Evolutionary conservation across 805 yeast species (phyloP), one percentile per base, ranked within the genome.

Genomic region (Starmerella gropengiesseri): DNA sequence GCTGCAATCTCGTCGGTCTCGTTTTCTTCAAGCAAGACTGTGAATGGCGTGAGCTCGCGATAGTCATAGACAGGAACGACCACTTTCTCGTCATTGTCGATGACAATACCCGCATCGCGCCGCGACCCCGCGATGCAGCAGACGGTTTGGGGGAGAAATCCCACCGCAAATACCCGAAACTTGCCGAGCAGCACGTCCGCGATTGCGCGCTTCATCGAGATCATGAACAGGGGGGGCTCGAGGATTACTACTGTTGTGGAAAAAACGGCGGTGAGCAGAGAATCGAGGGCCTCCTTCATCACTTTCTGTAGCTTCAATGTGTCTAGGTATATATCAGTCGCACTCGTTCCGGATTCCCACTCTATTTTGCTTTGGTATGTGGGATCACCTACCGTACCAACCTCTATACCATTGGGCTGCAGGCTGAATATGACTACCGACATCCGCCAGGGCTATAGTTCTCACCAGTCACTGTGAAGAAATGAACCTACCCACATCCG

Each of bases 31-130:
- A 29, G 13, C 5, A 21, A 25, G 16, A 20, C 3, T 12, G 42
- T 45, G 22, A 37, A 29, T 12, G 55, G 45, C 17, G 57, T 47
- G 18, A 55, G 42, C 26, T 55, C 58, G 7, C 53, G 39, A 26
- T 19, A 42, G 31, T 55, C 56, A 31, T 41, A 54, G 4, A 52
- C 55, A 0, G 58, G 58, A 5, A 54, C 49, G 11, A 43, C 48
- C 14, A 43, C 27, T 16, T 44, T 21, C 21, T 43, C 47, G 2
- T 7, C 32, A 9, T 8, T 7, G 40, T 31, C 46, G 2, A 38
- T 20, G 5, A 49, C 41, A 1, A 46, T 19, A 1, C 50, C 57
- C 3, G 30, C 32, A 9, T 19, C 19, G 5, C 27, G 20, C 16
- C 40, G 33, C 7, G 20, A 16, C 2, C 47, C 52, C 1, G 51